These are phyloP conservation scores for Iberis pinnata DNA, from an alignment of 345 rosid genomes.

Conservation along the genomic window DNA sequence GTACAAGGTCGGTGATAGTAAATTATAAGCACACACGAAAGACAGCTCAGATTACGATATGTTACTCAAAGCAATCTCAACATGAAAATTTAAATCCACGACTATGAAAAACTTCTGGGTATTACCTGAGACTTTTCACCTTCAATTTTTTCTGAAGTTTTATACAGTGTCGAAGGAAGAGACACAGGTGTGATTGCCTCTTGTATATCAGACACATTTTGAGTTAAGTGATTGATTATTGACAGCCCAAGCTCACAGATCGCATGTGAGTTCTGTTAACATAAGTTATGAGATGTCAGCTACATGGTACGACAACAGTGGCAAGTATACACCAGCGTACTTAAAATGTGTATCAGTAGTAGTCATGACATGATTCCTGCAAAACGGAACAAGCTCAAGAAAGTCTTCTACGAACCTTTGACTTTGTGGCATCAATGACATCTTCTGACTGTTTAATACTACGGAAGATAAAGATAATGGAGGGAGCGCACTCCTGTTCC, in stretches of 20 bases:
- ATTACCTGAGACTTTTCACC: slow-evolving; percentile 54
- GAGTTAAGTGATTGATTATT: slow-evolving; percentile 47
- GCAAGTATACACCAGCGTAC: slow-evolving; percentile 1
- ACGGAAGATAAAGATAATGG: slow-evolving; percentile 44
- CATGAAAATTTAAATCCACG: not conserved
- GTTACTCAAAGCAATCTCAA: not conserved
- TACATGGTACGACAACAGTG: slow-evolving; percentile 4
- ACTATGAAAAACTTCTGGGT: slow-evolving; percentile 7
- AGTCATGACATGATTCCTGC: not conserved
- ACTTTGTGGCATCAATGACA: slow-evolving; percentile 54
- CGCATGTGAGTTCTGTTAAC: slow-evolving; percentile 79
- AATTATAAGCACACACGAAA: not conserved
- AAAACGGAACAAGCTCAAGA: slow-evolving; percentile 13
- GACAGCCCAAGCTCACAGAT: slow-evolving; percentile 85
- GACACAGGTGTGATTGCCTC: slow-evolving; percentile 35
- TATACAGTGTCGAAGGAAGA: slow-evolving; percentile 64
- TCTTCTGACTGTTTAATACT: slow-evolving; percentile 73
- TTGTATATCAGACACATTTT: slow-evolving; percentile 41
- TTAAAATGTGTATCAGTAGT: slow-evolving; percentile 7
- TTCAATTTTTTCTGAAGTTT: slow-evolving; percentile 49
- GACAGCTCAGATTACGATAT: slow-evolving; percentile 16
- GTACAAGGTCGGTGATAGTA: slow-evolving; percentile 3
- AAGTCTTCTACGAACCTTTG: slow-evolving; percentile 52
- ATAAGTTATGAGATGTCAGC: slow-evolving; percentile 25
- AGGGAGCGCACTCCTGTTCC: slow-evolving; percentile 54